A percentile compares a stretch with the other conserved stretches of the same genome.
Conservation (phyloP, 495 filamentous ascomycete genomes). For the Aspergillus kassunensis region DNA sequence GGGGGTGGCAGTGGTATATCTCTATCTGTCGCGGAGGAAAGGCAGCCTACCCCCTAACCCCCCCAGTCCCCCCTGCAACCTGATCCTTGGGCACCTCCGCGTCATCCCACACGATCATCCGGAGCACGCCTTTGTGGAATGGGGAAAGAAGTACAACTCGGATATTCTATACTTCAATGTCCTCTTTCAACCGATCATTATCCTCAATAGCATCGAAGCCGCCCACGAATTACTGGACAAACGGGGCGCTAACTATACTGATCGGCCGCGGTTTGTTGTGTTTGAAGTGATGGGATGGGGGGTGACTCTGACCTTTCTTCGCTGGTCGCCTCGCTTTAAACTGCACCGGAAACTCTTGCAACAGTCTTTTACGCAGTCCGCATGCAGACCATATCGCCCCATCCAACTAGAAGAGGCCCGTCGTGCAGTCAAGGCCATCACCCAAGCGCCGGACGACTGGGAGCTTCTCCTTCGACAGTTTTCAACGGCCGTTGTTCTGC, state of each 20-base stretch:
- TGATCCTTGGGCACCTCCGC: slow-evolving; percentile 23
- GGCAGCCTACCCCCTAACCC: no score
- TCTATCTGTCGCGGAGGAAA: no score
- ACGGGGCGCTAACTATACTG: slow-evolving; percentile 18
- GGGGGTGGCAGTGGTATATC: no score
- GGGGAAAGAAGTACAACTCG: slow-evolving; percentile 20
- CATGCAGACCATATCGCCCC: slow-evolving; percentile 13
- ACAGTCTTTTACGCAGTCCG: slow-evolving; percentile 22
- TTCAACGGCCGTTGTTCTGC: slow-evolving; percentile 28
- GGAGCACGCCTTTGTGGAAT: slow-evolving; percentile 18
- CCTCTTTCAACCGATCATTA: slow-evolving; percentile 21
- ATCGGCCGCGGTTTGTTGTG: slow-evolving; percentile 33
- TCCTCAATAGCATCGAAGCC: slow-evolving; percentile 17
- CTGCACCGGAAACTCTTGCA: slow-evolving; percentile 43
- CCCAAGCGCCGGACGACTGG: slow-evolving; percentile 11
- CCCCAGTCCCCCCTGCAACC: slow-evolving; percentile 13
- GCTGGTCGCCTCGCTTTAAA: slow-evolving; percentile 41
- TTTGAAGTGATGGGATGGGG: slow-evolving; percentile 36
- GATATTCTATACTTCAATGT: slow-evolving; percentile 17
- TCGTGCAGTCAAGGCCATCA: slow-evolving; percentile 12
- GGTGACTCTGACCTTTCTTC: slow-evolving; percentile 40
- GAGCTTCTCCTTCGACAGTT: slow-evolving; percentile 14
- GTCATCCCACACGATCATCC: slow-evolving; percentile 18
- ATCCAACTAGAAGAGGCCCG: slow-evolving; percentile 18
- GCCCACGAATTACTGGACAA: slow-evolving; percentile 23